Evolutionary conservation across 1,284 basidiomycete species (phyloP).

Genomic region (Phylloporus gajari): DNA sequence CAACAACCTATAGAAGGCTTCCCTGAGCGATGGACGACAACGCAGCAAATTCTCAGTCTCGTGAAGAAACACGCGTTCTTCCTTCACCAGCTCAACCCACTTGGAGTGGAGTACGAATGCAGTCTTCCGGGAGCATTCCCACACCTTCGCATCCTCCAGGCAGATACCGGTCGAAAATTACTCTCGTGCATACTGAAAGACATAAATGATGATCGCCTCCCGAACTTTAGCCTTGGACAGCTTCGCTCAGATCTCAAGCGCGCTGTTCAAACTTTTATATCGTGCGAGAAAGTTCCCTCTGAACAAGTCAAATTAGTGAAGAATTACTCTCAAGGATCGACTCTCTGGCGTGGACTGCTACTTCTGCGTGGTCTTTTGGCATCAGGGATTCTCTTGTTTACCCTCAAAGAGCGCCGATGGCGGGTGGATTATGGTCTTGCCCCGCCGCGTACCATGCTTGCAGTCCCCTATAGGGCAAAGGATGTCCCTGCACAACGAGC

Average conservation of each 20-base stretch:
- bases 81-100: not conserved
- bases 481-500: slow-evolving; percentile 5
- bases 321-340: not conserved
- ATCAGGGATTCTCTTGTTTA: not conserved
- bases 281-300: not conserved
- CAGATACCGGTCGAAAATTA: not conserved
- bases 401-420: slow-evolving; percentile 4
- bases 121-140: not conserved
- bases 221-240: slow-evolving; percentile 1
- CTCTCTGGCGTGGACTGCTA: not conserved
- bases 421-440: slow-evolving; percentile 7
- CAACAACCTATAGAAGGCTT: slow-evolving; percentile 3
- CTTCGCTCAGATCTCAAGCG: not conserved
- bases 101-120: not conserved
- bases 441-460: slow-evolving; percentile 2
- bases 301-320: not conserved
- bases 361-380: slow-evolving; percentile 3
- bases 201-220: not conserved
- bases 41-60: not conserved
- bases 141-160: not conserved
- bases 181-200: not conserved
- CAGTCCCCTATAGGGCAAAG: slow-evolving; percentile 7
- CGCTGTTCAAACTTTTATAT: not conserved
- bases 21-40: slow-evolving; percentile 4
- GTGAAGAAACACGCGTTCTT: not conserved